These are phyloP conservation scores for Euclidium syriacum DNA, from an alignment of 345 rosid species.

Conservation along the genomic window DNA sequence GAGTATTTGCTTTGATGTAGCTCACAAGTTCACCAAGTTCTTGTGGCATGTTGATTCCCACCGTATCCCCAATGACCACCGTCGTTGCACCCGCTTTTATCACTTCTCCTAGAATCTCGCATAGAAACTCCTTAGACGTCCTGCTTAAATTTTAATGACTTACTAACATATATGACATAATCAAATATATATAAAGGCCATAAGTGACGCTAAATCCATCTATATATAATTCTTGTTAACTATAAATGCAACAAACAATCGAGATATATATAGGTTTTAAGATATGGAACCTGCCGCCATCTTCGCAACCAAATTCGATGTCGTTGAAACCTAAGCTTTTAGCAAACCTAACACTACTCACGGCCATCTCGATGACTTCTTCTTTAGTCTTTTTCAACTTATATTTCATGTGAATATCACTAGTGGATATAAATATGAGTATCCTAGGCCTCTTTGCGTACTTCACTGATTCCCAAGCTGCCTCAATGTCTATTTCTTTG, in stretches of 20 bases:
- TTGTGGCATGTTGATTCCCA: conserved; percentile 64
- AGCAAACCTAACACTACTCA: conserved; percentile 53
- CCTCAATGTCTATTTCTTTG: conserved; percentile 51
- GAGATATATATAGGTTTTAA: too few relatives aligned
- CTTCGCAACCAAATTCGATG: conserved; percentile 81
- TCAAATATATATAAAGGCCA: too few relatives aligned
- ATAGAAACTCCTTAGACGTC: conserved; percentile 66
- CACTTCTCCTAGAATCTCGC: conserved; percentile 69
- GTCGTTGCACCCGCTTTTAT: conserved; percentile 88
- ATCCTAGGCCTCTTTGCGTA: conserved; percentile 69
- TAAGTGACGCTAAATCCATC: too few relatives aligned
- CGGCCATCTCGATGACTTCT: conserved; percentile 70
- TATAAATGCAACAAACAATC: too few relatives aligned
- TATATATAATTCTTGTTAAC: too few relatives aligned
- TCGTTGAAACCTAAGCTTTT: conserved; percentile 76
- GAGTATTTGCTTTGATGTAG: conserved; percentile 74
- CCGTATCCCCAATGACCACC: conserved; percentile 80
- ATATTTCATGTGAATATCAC: conserved; percentile 74
- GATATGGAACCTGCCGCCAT: conserved; percentile 89
- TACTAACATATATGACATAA: too few relatives aligned
- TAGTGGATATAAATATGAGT: conserved; percentile 78
- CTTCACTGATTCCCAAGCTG: conserved; percentile 87
- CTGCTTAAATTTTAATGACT: too few relatives aligned
- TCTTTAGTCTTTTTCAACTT: conserved; percentile 70
- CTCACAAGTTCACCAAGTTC: conserved; percentile 69